Base-by-base conservation (phyloP, 306 rosid species). In the Pyrus pyrifolia region DNA sequence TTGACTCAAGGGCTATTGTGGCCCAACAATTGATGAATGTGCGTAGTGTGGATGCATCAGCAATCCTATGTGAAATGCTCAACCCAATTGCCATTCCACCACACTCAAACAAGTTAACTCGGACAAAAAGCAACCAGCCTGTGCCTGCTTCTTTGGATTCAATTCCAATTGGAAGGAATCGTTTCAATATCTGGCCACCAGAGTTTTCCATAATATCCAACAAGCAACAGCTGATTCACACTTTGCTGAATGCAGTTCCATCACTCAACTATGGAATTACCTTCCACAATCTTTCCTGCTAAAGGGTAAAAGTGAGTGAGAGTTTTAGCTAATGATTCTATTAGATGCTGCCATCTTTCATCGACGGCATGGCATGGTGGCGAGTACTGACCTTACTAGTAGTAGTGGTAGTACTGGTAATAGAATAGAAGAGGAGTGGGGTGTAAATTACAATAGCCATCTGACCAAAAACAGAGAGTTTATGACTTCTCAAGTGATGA, bases 281-380 rank as follows among this genome's bases (percentile, higher is more conserved):
- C 67, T 27, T 62, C 13, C 18, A 62, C 83, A 23, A 83, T 49
- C 23, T 57, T 81, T 31, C 97, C 93, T 15, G 92, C 88, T 0
- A 89, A 76, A 1, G 90, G 91, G 79, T 82, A 88, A 67, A 84
- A 80, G 1, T 25, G 76, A 31, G 86, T 74, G 35, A 89, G 73
- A 53, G 90, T 79, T 53, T 86, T 35, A 2, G 91, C 75, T 30
- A 89, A 44, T 6, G 95, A 89, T 46, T 80, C 52, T 66, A 76
- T 85, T 0, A 89, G 86, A 22, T 72, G 73, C 45, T 59, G 49
- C 23, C 79, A 51, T 58, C n/a, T 68, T 49, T 78, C 77, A 3
- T 63, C 64, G 18, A 67, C 4, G 14, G 64, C 11, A 18, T 31
- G 10, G 23, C 19, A 4, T 68, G 4, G 5, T 27, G 46, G 27